Percentiles rank a stretch among this genome's conserved stretches.
Evolutionary conservation across 2,329 filamentous ascomycete genomes (phyloP).

Genomic region (Mycosphaerella sp.): DNA sequence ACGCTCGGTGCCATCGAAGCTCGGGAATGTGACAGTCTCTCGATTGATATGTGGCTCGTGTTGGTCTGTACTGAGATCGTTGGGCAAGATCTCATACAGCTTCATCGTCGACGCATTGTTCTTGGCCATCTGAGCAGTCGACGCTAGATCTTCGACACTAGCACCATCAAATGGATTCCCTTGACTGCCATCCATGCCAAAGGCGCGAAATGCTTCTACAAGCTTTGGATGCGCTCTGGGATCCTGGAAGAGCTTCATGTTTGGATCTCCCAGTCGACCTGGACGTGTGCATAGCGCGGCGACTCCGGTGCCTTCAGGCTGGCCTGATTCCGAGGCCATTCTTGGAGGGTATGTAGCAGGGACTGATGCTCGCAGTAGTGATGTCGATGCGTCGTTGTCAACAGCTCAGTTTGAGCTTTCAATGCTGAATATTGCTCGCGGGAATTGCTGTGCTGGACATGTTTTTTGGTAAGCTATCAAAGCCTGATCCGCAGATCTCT

Average conservation of each 20-base stretch:
- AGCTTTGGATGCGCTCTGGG: constrained; percentile 26
- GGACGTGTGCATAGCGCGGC: constrained; percentile 16
- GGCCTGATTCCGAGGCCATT: background rate
- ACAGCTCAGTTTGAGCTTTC: too few species aligned
- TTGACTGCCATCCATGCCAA: constrained; percentile 22
- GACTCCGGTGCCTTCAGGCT: background rate
- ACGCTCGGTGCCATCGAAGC: constrained; percentile 24
- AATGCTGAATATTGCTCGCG: background rate
- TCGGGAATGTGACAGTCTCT: constrained; percentile 19
- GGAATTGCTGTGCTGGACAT: background rate
- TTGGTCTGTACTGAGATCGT: constrained; percentile 35
- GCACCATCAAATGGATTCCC: constrained; percentile 17
- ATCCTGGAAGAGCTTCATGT: constrained; percentile 24
- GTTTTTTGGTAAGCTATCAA: background rate
- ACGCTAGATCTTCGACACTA: constrained; percentile 17
- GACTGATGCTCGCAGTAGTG: background rate
- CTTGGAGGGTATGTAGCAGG: background rate
- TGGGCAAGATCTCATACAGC: constrained; percentile 81
- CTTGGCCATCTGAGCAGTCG: constrained; percentile 19
- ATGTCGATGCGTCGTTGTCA: background rate
- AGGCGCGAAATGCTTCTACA: constrained; percentile 18
- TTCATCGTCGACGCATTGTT: constrained; percentile 15
- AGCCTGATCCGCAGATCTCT: background rate
- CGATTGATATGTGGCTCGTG: constrained; percentile 17
- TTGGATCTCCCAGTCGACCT: constrained; percentile 24